phyloP scores from a whole-genome alignment of 306 rosid species.

The Castanospermum australe region DNA sequence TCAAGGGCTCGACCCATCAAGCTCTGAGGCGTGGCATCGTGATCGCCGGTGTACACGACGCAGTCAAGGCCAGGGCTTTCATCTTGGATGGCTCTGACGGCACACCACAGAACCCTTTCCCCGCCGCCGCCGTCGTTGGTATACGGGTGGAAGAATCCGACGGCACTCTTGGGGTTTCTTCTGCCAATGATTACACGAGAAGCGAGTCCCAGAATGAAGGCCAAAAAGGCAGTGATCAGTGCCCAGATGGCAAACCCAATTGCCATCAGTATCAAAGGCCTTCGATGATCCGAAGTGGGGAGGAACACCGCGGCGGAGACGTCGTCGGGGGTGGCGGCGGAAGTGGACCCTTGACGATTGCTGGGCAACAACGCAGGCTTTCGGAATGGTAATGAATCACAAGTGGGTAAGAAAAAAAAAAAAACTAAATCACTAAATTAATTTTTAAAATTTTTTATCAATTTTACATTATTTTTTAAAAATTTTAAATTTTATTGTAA shows the following conservation, averaged over 20 bases:
- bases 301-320: no score
- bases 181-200: slow-evolving; percentile 34
- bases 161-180: slow-evolving; percentile 51
- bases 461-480: no score
- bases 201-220: slow-evolving; percentile 30
- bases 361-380: no score
- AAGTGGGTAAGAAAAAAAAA: no score
- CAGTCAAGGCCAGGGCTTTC: slow-evolving; percentile 57
- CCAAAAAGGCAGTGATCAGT: slow-evolving; percentile 35
- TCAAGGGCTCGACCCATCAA: slow-evolving; percentile 67
- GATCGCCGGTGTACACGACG: slow-evolving; percentile 85
- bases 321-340: no score
- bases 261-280: slow-evolving; percentile 27
- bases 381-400: no score
- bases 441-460: no score
- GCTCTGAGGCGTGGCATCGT: slow-evolving; percentile 70
- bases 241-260: slow-evolving; percentile 27
- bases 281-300: no score
- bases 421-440: no score
- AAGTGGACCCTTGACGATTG: no score
- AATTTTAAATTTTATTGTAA: no score
- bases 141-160: slow-evolving; percentile 94
- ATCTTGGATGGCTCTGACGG: slow-evolving; percentile 81
- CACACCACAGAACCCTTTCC: slow-evolving; percentile 92
- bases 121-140: slow-evolving; percentile 96